phyloP scores from a whole-genome alignment of 2,329 filamentous ascomycete genomes.

The Coleophoma crateriformis region DNA sequence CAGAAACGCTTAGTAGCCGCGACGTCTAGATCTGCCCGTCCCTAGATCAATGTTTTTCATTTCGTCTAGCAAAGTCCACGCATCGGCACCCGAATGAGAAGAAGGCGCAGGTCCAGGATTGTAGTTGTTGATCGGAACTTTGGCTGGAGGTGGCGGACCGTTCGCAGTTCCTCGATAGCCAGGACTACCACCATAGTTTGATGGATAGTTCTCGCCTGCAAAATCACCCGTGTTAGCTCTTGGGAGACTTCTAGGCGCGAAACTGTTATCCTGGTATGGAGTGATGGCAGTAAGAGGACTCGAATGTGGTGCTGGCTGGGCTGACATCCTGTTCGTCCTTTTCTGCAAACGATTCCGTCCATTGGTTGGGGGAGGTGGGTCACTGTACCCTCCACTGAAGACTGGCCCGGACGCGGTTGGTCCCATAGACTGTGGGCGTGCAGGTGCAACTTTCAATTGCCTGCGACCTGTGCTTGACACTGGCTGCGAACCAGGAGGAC shows the following conservation, averaged over 20 bases:
- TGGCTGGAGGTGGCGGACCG: slow-evolving; percentile 60
- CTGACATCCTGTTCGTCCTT: slow-evolving; percentile 34
- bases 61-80: slow-evolving; percentile 63
- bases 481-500: slow-evolving; percentile 48
- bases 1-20: slow-evolving; percentile 10
- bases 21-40: slow-evolving; percentile 38
- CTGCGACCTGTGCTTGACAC: slow-evolving; percentile 45
- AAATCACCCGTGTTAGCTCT: slow-evolving; percentile 21
- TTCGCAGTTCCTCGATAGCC: slow-evolving; percentile 23
- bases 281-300: slow-evolving; percentile 23
- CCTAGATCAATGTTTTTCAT: slow-evolving; percentile 64
- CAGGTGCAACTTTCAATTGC: slow-evolving; percentile 40
- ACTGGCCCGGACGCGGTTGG: slow-evolving; percentile 10
- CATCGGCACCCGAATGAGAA: slow-evolving; percentile 27
- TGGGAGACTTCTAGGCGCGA: slow-evolving; percentile 14
- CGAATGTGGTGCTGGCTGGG: slow-evolving; percentile 17
- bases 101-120: slow-evolving; percentile 23
- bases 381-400: slow-evolving; percentile 24
- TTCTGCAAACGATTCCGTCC: slow-evolving; percentile 61
- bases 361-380: slow-evolving; percentile 29
- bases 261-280: slow-evolving; percentile 22
- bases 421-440: slow-evolving; percentile 42
- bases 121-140: slow-evolving; percentile 47
- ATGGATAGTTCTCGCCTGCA: slow-evolving; percentile 20
- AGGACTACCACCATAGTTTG: slow-evolving; percentile 23